Conservation (phyloP, 495 filamentous ascomycete genomes). For the Podospora appendiculata region DNA sequence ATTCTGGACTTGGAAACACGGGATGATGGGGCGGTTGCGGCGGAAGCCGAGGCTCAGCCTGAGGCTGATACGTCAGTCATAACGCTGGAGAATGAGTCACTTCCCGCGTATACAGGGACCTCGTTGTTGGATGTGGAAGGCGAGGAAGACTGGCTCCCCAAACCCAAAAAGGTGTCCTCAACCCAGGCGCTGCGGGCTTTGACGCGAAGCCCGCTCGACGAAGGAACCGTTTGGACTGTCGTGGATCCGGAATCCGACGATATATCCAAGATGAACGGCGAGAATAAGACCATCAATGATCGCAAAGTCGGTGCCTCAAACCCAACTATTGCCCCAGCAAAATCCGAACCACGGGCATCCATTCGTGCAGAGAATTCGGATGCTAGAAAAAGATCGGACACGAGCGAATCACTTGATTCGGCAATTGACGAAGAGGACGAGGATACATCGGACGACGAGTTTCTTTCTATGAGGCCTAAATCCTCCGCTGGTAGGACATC, state of each 20-base stretch:
- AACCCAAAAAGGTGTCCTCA: slow-evolving; percentile 37
- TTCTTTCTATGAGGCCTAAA: slow-evolving; percentile 23
- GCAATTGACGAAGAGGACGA: slow-evolving; percentile 17
- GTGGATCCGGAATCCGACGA: slow-evolving; percentile 31
- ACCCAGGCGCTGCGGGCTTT: slow-evolving; percentile 38
- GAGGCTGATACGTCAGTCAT: slow-evolving; percentile 13
- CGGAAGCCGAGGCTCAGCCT: slow-evolving; percentile 12
- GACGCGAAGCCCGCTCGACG: slow-evolving; percentile 32
- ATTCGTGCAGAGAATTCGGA: slow-evolving; percentile 7
- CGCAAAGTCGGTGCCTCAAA: background rate
- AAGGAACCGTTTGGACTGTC: slow-evolving; percentile 32
- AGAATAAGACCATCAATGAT: background rate
- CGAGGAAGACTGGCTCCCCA: slow-evolving; percentile 31
- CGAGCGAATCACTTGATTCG: too few relatives aligned
- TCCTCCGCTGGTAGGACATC: slow-evolving; percentile 7
- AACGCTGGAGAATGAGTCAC: slow-evolving; percentile 13
- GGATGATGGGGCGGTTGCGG: slow-evolving; percentile 2
- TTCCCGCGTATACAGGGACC: slow-evolving; percentile 12
- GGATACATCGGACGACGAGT: slow-evolving; percentile 23
- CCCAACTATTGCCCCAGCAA: background rate
- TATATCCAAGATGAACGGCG: slow-evolving; percentile 18
- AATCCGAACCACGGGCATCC: slow-evolving; percentile 4
- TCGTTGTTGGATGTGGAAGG: slow-evolving; percentile 27
- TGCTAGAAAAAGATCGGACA: too few relatives aligned
- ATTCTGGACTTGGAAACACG: background rate